A percentile compares a stretch with the other conserved stretches of the same genome.
phyloP scores from a whole-genome alignment of 1,284 basidiomycete species.

The Boletus hoseneyae region DNA sequence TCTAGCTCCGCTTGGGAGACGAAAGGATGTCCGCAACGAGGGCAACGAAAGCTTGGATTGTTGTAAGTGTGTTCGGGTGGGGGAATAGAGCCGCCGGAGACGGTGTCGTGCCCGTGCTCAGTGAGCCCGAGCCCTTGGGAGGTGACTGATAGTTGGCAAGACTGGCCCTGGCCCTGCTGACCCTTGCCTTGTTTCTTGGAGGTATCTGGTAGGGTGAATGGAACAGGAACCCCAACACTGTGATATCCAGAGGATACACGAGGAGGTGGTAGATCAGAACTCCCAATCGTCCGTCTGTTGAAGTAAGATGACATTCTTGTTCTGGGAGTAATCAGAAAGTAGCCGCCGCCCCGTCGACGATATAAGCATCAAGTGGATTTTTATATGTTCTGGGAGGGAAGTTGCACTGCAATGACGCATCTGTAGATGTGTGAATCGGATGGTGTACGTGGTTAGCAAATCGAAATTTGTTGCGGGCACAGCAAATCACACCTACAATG shows the following conservation, averaged over 20 bases:
- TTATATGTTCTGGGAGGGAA: conserved; percentile 8
- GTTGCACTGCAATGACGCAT: neutral
- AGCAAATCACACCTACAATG: neutral
- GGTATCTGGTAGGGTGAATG: neutral
- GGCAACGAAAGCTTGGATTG: neutral
- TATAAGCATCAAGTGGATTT: neutral
- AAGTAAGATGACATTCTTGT: conserved; percentile 9
- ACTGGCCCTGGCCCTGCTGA: neutral
- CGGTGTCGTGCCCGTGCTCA: neutral
- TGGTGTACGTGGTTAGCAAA: neutral
- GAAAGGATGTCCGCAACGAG: conserved; percentile 7
- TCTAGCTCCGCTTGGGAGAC: conserved; percentile 1
- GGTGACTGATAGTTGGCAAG: neutral
- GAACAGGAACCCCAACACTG: neutral
- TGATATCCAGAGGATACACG: neutral
- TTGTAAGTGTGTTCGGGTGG: neutral
- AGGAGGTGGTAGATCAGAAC: neutral
- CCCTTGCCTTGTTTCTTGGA: neutral
- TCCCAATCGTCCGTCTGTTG: conserved; percentile 1
- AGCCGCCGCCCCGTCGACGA: neutral
- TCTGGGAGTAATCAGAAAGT: neutral
- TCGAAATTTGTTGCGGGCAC: neutral
- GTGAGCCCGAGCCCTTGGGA: neutral
- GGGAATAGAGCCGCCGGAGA: neutral
- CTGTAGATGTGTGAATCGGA: neutral